Evolutionary conservation across 345 rosid species (phyloP).

Genomic region (Iberis pinnata): DNA sequence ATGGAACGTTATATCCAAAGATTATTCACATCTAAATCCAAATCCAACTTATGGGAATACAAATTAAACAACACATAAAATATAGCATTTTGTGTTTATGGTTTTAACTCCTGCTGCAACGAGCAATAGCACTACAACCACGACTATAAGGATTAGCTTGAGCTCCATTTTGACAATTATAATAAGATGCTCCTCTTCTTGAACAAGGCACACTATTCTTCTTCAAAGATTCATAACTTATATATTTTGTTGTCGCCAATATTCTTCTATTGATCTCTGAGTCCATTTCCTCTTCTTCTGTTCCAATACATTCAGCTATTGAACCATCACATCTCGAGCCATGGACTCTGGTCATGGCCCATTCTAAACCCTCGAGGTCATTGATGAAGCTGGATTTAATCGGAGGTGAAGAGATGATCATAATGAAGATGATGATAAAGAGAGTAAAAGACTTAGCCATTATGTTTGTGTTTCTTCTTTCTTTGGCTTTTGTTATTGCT

Average conservation of each 20-base stretch:
- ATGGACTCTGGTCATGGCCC: conserved; percentile 29
- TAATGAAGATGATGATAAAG: conserved; percentile 25
- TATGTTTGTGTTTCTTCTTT: conserved; percentile 7
- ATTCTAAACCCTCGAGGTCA: conserved; percentile 32
- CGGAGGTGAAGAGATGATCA: conserved; percentile 17
- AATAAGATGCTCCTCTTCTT: conserved; percentile 72
- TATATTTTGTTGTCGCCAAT: conserved; percentile 54
- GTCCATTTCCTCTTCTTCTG: conserved; percentile 43
- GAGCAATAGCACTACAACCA: conserved; percentile 67
- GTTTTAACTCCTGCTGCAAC: conserved; percentile 54
- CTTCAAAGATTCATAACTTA: conserved; percentile 69
- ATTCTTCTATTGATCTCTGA: conserved; percentile 58
- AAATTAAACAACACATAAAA: too few relatives aligned
- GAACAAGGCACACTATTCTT: conserved; percentile 70
- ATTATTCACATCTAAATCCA: too few relatives aligned
- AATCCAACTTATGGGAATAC: too few relatives aligned
- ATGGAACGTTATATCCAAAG: too few relatives aligned
- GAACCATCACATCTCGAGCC: conserved; percentile 46
- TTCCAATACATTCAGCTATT: conserved; percentile 44
- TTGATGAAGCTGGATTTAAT: conserved; percentile 27
- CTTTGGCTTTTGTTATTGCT: not conserved
- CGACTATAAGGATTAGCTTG: conserved; percentile 72
- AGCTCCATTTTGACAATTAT: conserved; percentile 72
- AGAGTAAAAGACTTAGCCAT: conserved; percentile 37
- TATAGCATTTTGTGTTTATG: too few relatives aligned